Evolutionary conservation across 2,329 filamentous ascomycete genomes (phyloP).

Genomic region (Cordyceps tenuipes): DNA sequence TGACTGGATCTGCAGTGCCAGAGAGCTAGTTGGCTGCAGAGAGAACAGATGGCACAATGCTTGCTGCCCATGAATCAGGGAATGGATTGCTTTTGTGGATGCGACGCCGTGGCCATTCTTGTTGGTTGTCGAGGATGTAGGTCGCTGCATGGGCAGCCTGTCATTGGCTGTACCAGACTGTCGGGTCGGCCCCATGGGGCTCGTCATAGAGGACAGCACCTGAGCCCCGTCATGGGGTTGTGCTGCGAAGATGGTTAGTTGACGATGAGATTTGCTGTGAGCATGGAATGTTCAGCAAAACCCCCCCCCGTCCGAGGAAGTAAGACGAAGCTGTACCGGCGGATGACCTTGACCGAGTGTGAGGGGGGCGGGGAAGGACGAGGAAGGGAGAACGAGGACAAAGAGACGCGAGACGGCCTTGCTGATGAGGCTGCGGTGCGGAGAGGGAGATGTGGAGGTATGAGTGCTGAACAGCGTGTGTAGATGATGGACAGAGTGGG

Average conservation of each 20-base stretch:
- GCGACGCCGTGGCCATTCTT: not conserved
- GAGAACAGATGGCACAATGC: not conserved
- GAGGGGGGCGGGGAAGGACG: no score
- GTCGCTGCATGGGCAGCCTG: not conserved
- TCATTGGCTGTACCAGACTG: conserved; percentile 14
- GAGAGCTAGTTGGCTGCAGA: not conserved
- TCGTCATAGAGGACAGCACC: not conserved
- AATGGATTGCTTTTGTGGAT: conserved; percentile 6
- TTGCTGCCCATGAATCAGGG: not conserved
- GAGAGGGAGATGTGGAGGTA: no score
- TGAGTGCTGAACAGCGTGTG: no score
- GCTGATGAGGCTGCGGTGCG: no score
- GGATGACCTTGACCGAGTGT: no score
- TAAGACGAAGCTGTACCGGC: no score
- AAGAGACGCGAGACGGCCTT: no score
- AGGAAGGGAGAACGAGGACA: no score
- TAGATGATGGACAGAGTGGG: no score
- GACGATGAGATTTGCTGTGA: no score
- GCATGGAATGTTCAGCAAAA: no score
- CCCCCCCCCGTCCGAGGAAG: no score
- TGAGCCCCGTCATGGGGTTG: not conserved
- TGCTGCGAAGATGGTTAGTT: not conserved
- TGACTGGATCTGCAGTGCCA: not conserved
- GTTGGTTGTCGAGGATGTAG: conserved; percentile 7
- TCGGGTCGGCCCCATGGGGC: conserved; percentile 10